These are phyloP conservation scores for Xylaria sp. DNA, from an alignment of 2,329 filamentous ascomycete species.

Conservation along the genomic window DNA sequence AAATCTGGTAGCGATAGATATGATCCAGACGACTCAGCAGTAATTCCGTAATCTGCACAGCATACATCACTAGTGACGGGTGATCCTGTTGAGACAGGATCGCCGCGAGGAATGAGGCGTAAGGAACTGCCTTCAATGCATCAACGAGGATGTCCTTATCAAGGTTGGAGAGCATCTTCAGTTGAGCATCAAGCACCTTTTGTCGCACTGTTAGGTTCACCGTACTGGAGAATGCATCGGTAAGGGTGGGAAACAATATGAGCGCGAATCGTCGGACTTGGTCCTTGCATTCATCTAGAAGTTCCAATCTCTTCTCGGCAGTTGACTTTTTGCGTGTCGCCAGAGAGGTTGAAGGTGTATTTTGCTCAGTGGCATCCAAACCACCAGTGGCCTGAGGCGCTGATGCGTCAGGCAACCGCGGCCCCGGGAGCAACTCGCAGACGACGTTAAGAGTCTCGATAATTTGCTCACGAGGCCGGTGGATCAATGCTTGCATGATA, in stretches of 20 bases:
- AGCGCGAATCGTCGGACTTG: conserved; percentile 89
- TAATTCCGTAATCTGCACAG: conserved; percentile 83
- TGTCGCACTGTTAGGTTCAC: conserved; percentile 92
- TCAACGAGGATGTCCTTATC: conserved; percentile 79
- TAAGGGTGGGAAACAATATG: conserved; percentile 89
- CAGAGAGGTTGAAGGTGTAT: conserved; percentile 38
- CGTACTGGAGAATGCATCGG: conserved; percentile 94
- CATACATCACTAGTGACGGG: conserved; percentile 75
- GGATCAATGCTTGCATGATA: conserved; percentile 97
- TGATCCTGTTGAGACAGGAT: conserved; percentile 96
- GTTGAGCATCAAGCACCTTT: conserved; percentile 89
- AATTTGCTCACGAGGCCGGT: conserved; percentile 90
- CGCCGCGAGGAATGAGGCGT: conserved; percentile 90
- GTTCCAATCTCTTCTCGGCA: conserved; percentile 75
- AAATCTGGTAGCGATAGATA: conserved; percentile 93
- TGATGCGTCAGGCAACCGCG: conserved; percentile 52
- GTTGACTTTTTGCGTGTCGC: conserved; percentile 49
- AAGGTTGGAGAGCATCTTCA: conserved; percentile 97
- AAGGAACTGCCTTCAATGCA: conserved; percentile 79
- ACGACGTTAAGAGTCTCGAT: conserved; percentile 97
- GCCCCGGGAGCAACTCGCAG: conserved; percentile 80
- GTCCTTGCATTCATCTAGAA: conserved; percentile 74
- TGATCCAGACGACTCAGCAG: conserved; percentile 76
- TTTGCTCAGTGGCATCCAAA: conserved; percentile 37
- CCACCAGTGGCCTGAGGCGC: conserved; percentile 27